These are phyloP conservation scores for Alnus glutinosa DNA, from an alignment of 306 rosid genomes.

Conservation along the genomic window DNA sequence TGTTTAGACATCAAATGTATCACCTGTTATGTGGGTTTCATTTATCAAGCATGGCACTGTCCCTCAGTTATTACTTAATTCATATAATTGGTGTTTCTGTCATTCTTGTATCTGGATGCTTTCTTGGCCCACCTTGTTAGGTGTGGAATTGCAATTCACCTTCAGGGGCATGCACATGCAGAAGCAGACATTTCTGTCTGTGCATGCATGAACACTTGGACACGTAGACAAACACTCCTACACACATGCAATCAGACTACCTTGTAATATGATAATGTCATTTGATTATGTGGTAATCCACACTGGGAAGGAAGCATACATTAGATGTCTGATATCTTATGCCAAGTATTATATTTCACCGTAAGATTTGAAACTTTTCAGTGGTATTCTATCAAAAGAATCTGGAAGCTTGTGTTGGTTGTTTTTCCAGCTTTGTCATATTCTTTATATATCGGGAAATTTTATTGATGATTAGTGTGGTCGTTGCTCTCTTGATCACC, in stretches of 20 bases:
- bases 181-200: background rate
- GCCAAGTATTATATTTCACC: background rate
- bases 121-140: background rate
- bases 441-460: background rate
- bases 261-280: background rate
- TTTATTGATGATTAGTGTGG: background rate
- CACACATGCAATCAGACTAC: background rate
- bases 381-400: background rate
- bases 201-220: background rate
- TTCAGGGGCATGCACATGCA: background rate
- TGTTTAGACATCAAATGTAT: background rate
- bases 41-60: background rate
- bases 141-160: background rate
- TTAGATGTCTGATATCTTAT: background rate
- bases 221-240: background rate
- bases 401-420: background rate
- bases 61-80: background rate
- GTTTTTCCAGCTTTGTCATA: background rate
- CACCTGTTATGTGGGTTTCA: background rate
- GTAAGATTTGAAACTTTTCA: background rate
- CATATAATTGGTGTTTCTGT: background rate
- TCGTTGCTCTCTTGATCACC: background rate
- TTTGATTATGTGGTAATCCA: constrained; percentile 1
- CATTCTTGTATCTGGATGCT: background rate
- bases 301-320: background rate